Evolutionary conservation across 2,329 filamentous ascomycete genomes (phyloP).

Genomic region (Colletotrichum cuscutae): DNA sequence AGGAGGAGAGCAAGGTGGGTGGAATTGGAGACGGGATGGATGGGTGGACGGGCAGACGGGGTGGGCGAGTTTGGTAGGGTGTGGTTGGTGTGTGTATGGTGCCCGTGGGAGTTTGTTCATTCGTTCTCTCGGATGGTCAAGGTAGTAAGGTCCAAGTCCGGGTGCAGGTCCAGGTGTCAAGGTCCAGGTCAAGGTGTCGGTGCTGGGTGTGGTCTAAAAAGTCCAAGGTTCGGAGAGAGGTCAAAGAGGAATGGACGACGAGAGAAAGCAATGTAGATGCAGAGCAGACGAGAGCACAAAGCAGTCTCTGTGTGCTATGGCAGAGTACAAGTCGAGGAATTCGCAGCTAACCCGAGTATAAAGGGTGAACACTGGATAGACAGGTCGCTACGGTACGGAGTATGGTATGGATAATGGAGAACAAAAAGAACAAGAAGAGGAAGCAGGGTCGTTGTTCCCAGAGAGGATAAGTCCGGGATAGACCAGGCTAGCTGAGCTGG

Average conservation of each 20-base stretch:
- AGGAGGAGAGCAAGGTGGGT: slow-evolving; percentile 1
- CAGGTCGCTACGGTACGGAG: no score
- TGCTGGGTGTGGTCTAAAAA: not conserved
- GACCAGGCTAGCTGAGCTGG: slow-evolving; percentile 4
- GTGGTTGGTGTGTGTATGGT: not conserved
- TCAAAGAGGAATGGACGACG: not conserved
- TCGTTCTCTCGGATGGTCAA: slow-evolving; percentile 10
- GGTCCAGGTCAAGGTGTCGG: not conserved
- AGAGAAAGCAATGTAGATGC: not conserved
- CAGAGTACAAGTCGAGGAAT: not conserved
- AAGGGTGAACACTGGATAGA: not conserved
- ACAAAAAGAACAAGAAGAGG: not conserved
- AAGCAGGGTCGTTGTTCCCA: slow-evolving; percentile 8
- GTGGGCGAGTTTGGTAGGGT: not conserved
- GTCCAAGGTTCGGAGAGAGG: no score
- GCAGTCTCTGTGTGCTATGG: not conserved
- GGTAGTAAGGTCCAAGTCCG: slow-evolving; percentile 8
- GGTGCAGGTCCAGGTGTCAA: slow-evolving; percentile 6
- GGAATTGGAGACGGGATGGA: slow-evolving; percentile 20
- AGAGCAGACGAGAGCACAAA: not conserved
- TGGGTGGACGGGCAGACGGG: slow-evolving; percentile 1
- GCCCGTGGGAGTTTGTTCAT: slow-evolving; percentile 6
- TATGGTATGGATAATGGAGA: not conserved
- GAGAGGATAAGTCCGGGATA: slow-evolving; percentile 3
- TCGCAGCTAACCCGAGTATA: not conserved